These are phyloP conservation scores for Boechera retrofracta DNA, from an alignment of 345 rosid species.

Conservation along the genomic window DNA sequence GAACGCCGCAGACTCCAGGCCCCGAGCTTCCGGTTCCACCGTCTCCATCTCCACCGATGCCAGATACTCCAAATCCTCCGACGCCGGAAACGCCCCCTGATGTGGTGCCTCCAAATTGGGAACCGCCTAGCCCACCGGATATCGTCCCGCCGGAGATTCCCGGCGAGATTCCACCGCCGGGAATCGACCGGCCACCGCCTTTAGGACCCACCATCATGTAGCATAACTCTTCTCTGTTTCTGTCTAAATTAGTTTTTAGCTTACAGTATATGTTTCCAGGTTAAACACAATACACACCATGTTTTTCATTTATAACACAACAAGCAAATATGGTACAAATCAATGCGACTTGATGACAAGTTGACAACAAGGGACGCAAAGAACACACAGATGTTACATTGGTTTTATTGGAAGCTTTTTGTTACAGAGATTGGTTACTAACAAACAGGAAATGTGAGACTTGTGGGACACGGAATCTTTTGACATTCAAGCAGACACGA, in stretches of 20 bases:
- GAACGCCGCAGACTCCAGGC: constrained; percentile 4
- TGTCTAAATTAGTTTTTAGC: background rate
- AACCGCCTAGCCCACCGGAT: constrained; percentile 35
- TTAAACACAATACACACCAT: constrained; percentile 7
- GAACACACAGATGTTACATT: constrained; percentile 24
- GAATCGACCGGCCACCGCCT: constrained; percentile 31
- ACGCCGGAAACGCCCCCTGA: constrained; percentile 26
- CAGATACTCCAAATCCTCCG: constrained; percentile 38
- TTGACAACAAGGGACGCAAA: constrained; percentile 4
- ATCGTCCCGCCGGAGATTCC: constrained; percentile 17
- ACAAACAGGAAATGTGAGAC: background rate
- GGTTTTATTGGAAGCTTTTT: constrained; percentile 32
- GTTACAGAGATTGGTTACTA: background rate
- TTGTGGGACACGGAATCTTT: constrained; percentile 13
- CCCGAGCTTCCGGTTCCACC: constrained; percentile 44
- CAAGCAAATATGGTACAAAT: constrained; percentile 34
- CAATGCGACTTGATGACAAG: constrained; percentile 2
- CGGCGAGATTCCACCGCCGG: constrained; percentile 6
- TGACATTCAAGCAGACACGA: constrained; percentile 56
- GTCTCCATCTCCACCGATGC: constrained; percentile 39
- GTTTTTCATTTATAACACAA: background rate
- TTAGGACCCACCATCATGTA: constrained; percentile 33
- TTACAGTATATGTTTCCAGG: constrained; percentile 10
- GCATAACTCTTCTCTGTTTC: background rate
- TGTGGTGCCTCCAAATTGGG: constrained; percentile 37